These are phyloP conservation scores for Dipteronia dyeriana DNA, from an alignment of 345 rosid genomes.

Conservation along the genomic window DNA sequence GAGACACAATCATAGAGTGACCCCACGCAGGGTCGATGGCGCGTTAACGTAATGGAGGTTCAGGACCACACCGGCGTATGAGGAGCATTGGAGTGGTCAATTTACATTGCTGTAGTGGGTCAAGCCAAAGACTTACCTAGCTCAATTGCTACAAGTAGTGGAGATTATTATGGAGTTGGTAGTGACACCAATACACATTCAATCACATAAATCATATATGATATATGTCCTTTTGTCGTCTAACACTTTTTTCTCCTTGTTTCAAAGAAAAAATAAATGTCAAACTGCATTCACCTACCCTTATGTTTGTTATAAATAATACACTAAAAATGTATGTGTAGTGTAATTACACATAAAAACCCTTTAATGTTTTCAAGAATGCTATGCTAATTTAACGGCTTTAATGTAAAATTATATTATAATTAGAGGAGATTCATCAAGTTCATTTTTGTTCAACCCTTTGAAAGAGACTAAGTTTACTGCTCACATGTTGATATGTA, in stretches of 20 bases:
- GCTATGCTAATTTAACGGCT: too few species aligned
- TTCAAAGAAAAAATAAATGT: not conserved
- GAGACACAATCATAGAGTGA: not conserved
- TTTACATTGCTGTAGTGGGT: not conserved
- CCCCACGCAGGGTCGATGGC: conserved; percentile 46
- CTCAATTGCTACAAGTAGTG: not conserved
- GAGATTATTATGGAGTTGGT: not conserved
- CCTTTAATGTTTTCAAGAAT: too few species aligned
- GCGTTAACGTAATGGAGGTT: conserved; percentile 38
- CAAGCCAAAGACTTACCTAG: not conserved
- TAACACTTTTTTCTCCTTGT: not conserved
- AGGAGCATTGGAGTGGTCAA: not conserved
- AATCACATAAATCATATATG: not conserved
- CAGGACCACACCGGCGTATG: conserved; percentile 21
- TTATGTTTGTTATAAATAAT: too few species aligned
- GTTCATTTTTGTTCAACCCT: too few species aligned
- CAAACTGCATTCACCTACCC: too few species aligned
- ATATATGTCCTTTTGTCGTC: not conserved
- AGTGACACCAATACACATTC: not conserved
- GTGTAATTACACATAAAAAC: too few species aligned
- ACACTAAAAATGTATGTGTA: too few species aligned
- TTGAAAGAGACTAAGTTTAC: too few species aligned
- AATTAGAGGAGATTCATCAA: too few species aligned
- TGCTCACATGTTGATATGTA: too few species aligned
- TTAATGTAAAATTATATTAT: too few species aligned